These are phyloP conservation scores for Crithidia sp. DNA, from an alignment of 208 protist genomes.

Conservation along the genomic window DNA sequence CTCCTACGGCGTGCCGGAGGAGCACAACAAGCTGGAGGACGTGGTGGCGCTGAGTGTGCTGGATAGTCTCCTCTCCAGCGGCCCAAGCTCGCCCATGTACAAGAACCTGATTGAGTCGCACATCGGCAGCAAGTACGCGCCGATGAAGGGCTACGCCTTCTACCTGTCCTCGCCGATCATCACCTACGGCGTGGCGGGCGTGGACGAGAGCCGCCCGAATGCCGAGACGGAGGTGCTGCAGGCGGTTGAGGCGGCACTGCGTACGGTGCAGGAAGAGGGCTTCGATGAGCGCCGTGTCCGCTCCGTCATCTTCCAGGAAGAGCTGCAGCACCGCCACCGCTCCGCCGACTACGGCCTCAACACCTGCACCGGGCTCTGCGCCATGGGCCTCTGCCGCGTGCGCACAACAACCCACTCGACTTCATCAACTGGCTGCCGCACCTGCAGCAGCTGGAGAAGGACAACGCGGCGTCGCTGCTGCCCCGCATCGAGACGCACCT, in stretches of 20 bases:
- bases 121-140: constrained; percentile 84
- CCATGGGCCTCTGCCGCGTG: constrained; percentile 76
- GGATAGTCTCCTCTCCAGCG: constrained; percentile 81
- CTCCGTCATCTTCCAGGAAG: constrained; percentile 90
- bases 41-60: constrained; percentile 85
- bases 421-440: constrained; percentile 91
- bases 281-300: constrained; percentile 83
- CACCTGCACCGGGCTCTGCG: constrained; percentile 74
- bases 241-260: constrained; percentile 64
- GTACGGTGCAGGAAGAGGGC: constrained; percentile 66
- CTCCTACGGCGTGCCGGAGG: constrained; percentile 73
- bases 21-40: constrained; percentile 68
- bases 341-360: constrained; percentile 87
- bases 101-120: constrained; percentile 89
- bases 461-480: constrained; percentile 70
- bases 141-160: constrained; percentile 85
- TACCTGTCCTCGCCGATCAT: constrained; percentile 85
- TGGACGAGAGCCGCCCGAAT: constrained; percentile 69
- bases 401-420: constrained; percentile 77
- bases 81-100: constrained; percentile 89
- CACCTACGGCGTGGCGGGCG: constrained; percentile 90
- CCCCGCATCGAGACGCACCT: constrained; percentile 68
- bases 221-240: constrained; percentile 67
- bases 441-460: constrained; percentile 52
- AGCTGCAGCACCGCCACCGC: constrained; percentile 90